A percentile compares a stretch with the other conserved stretches of the same genome.
Conservation (phyloP, 2,329 filamentous ascomycete genomes). For the Blastomyces silverae region DNA sequence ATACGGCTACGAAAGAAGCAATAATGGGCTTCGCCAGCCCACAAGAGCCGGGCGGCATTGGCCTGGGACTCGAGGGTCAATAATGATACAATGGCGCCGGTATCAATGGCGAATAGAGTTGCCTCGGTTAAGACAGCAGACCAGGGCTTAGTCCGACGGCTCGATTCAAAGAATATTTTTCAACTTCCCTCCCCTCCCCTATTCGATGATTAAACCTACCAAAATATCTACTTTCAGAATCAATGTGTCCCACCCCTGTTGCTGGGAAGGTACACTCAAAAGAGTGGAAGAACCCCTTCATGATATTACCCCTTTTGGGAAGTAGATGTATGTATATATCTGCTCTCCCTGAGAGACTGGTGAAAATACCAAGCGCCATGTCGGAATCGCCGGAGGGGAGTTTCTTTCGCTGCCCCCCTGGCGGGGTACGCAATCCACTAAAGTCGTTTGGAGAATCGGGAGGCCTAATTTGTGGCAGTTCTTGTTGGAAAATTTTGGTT, state of each 20-base stretch:
- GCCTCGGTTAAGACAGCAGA: neutral
- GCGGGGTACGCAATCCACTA: too few species aligned
- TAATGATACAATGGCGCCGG: neutral
- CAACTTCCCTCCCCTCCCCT: neutral
- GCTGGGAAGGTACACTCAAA: neutral
- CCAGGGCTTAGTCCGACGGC: neutral
- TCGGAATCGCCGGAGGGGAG: neutral
- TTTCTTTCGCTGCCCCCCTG: neutral
- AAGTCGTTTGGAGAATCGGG: too few species aligned
- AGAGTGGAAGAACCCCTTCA: neutral
- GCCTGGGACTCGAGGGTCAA: neutral
- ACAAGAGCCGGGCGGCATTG: neutral
- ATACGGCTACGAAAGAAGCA: neutral
- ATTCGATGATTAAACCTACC: neutral
- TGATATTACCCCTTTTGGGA: neutral
- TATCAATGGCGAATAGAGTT: neutral
- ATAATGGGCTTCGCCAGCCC: neutral
- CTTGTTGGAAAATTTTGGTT: neutral
- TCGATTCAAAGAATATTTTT: neutral
- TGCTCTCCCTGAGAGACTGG: too few species aligned
- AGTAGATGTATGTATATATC: neutral
- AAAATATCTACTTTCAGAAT: neutral
- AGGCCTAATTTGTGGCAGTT: neutral
- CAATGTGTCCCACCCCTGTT: neutral
- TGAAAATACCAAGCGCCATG: neutral